Conservation (phyloP, 73 alveolate genomes). For the Tetrahymena thermophila region DNA sequence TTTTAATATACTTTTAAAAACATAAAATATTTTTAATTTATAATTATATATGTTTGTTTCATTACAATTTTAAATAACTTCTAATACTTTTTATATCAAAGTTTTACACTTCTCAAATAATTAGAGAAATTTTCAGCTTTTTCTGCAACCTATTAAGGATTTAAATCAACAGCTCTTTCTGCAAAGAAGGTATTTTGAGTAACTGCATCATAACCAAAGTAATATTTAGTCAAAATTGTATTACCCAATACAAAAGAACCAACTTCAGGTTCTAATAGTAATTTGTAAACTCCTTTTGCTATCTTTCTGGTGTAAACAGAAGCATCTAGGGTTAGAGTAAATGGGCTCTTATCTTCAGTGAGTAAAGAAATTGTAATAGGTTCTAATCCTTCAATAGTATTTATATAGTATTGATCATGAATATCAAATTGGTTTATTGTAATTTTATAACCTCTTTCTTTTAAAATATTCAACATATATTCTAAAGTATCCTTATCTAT, state of each 20-base stretch:
- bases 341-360: background rate
- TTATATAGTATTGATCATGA: background rate
- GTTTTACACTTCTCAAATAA: background rate
- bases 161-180: background rate
- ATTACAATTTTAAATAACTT: too few species aligned
- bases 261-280: too few species aligned
- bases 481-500: background rate
- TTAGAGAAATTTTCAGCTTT: background rate
- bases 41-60: too few species aligned
- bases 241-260: background rate
- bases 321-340: background rate
- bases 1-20: too few species aligned
- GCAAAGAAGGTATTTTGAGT: background rate
- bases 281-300: background rate
- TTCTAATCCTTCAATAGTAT: background rate
- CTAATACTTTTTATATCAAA: background rate
- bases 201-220: background rate
- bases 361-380: background rate
- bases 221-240: background rate
- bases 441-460: background rate
- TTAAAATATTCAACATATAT: background rate
- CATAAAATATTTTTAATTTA: too few species aligned
- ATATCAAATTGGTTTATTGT: too few species aligned
- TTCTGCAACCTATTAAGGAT: background rate
- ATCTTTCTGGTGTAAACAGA: background rate